phyloP scores from a whole-genome alignment of 2,329 filamentous ascomycete genomes.

The Neonectria sp. region DNA sequence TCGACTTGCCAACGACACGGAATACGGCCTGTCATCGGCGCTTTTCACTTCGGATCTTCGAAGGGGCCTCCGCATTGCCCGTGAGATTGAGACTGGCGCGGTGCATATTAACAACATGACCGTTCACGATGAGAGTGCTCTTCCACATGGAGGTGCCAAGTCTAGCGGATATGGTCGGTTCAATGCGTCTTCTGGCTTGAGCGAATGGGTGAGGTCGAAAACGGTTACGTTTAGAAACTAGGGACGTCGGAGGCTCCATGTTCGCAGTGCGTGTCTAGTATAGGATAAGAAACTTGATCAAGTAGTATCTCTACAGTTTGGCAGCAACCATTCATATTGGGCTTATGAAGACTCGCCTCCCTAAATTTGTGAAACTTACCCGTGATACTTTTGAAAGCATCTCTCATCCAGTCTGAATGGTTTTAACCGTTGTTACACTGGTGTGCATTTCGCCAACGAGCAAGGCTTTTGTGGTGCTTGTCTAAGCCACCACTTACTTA shows the following conservation, averaged over 20 bases:
- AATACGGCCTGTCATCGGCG: conserved; percentile 80
- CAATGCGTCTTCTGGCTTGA: conserved; percentile 65
- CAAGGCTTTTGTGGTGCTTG: too few species aligned
- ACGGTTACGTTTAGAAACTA: conserved; percentile 70
- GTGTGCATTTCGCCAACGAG: too few species aligned
- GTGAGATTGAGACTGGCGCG: conserved; percentile 75
- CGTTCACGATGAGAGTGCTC: conserved; percentile 73
- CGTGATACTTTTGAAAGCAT: too few species aligned
- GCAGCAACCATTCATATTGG: too few species aligned
- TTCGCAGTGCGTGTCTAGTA: neutral
- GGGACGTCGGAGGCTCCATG: neutral
- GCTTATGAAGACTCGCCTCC: too few species aligned
- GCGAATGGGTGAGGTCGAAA: conserved; percentile 76
- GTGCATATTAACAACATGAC: conserved; percentile 79
- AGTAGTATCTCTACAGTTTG: too few species aligned
- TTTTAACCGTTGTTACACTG: too few species aligned
- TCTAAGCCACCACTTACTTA: too few species aligned
- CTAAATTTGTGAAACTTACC: too few species aligned
- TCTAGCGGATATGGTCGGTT: conserved; percentile 76
- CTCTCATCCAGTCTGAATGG: too few species aligned
- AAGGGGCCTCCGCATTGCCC: conserved; percentile 72
- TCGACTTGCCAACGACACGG: conserved; percentile 83
- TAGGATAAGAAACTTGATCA: neutral
- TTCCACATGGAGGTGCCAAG: conserved; percentile 79
- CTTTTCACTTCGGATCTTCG: conserved; percentile 81